Base-by-base conservation (phyloP, 1,284 basidiomycete genomes). In the Cystobasidium pallidum region DNA sequence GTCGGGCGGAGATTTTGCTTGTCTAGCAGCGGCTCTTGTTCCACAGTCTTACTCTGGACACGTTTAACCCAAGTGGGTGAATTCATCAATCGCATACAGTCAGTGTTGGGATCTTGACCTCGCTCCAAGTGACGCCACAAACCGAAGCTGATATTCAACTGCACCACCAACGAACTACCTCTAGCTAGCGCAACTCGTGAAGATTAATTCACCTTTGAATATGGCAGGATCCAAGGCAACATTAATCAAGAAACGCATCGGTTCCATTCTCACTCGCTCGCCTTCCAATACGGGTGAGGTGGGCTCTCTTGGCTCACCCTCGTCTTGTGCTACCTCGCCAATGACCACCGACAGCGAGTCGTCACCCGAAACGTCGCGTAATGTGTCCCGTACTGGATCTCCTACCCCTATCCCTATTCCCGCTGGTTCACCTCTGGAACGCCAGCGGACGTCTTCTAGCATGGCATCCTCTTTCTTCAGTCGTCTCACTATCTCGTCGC, bases 401-500 rank as follows among this genome's bases (percentile, higher is more conserved):
- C 62, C 62, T 15, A 51, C 28, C 3, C 62, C 62, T 19, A 45
- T 45, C 4, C 19, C 10, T 6, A 41, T n/a, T 24, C 28, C 26
- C 26, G 34, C 24, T 4, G 21, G 28, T 30, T 51, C n/a, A n/a
- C 28, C 45, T 0, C 13, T 30, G 45, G 39, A 28, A 24, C 32
- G 1, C n/a, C 55, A 58, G 55, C 17, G 36, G 4, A 64, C 19
- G 1, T 61, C 58, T 3, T 45, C 58, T 26, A 51, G 47, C 32
- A 8, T 64, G 15, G 62, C 62, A 30, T 64, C 62, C 15, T 64
- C 62, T 30, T 51, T 49, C 13, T 41, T 70, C 24, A 58, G 67
- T 43, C 55, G 54, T n/a, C 43, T 70, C 13, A 47, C 68, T n/a
- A 36, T 64, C 21, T 71, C 68, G 41, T 43, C 49, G 15, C 49